A percentile compares a stretch with the other conserved stretches of the same genome.
These are phyloP conservation scores for Exobasidium rhododendri DNA, from an alignment of 1,284 basidiomycete genomes.

Conservation along the genomic window DNA sequence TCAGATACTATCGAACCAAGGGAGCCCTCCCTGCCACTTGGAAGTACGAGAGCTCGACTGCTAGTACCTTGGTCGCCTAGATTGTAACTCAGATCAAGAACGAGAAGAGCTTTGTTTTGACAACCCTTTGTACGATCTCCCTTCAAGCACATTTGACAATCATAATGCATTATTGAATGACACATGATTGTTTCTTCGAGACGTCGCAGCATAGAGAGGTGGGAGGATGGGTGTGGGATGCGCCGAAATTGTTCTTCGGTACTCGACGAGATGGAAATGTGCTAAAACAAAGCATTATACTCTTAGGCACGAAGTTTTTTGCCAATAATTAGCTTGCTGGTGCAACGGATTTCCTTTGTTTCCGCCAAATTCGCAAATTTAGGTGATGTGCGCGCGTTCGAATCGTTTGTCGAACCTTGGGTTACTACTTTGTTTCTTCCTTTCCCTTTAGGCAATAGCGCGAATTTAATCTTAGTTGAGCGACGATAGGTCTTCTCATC, in stretches of 20 bases:
- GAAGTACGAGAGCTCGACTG: constrained; percentile 61
- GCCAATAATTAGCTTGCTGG: neutral
- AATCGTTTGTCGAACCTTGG: neutral
- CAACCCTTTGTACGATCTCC: neutral
- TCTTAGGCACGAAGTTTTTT: no score
- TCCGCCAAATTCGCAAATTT: no score
- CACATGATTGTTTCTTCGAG: no score
- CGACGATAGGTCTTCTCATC: neutral
- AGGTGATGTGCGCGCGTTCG: neutral
- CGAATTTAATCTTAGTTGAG: neutral
- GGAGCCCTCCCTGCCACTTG: constrained; percentile 95
- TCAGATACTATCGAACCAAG: constrained; percentile 87
- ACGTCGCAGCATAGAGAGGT: no score
- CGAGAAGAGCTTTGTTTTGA: neutral
- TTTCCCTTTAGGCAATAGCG: neutral
- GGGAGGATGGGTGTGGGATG: no score
- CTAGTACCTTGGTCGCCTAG: constrained; percentile 55
- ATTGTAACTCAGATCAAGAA: no score
- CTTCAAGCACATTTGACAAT: neutral
- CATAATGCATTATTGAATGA: neutral
- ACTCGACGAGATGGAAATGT: no score
- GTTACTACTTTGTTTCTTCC: constrained; percentile 1
- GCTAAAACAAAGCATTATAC: no score
- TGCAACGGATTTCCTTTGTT: neutral
- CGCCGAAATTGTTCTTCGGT: no score